Percentiles rank a stretch among this genome's conserved stretches.
phyloP scores from a whole-genome alignment of 1,284 basidiomycete species.

The Trametes pubescens region DNA sequence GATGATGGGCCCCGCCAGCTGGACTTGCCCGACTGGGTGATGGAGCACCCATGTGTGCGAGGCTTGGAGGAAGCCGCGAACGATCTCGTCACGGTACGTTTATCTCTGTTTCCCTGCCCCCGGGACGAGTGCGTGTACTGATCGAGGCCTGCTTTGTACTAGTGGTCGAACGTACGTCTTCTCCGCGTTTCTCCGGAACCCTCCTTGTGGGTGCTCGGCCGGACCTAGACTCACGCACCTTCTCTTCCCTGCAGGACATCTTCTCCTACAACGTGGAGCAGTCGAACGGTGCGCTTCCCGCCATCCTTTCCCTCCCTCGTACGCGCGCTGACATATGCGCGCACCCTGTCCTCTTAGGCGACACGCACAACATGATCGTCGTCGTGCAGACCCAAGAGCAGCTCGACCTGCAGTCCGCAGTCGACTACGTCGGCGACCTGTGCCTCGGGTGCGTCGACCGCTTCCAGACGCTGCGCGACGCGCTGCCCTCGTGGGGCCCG shows the following conservation, averaged over 20 bases:
- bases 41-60: slow-evolving; percentile 47
- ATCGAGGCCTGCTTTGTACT: slow-evolving; percentile 5
- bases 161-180: slow-evolving; percentile 50
- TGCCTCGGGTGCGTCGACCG: slow-evolving; percentile 49
- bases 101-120: slow-evolving; percentile 6
- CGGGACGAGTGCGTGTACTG: slow-evolving; percentile 17
- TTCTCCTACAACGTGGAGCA: slow-evolving; percentile 56
- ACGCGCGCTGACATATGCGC: slow-evolving; percentile 17
- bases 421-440: slow-evolving; percentile 51
- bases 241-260: slow-evolving; percentile 44
- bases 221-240: neutral
- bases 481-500: slow-evolving; percentile 49
- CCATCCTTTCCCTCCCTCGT: neutral
- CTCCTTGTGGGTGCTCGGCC: neutral
- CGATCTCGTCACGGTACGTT: slow-evolving; percentile 47
- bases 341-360: slow-evolving; percentile 37
- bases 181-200: slow-evolving; percentile 1
- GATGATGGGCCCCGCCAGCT: slow-evolving; percentile 31
- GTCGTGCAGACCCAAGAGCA: slow-evolving; percentile 47
- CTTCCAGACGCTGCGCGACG: slow-evolving; percentile 44
- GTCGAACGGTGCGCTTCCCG: slow-evolving; percentile 39
- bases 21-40: slow-evolving; percentile 47
- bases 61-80: slow-evolving; percentile 48
- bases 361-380: slow-evolving; percentile 53
- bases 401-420: slow-evolving; percentile 48